phyloP scores from a whole-genome alignment of 1,139 yeast genomes.

The Kurtzmaniella quercitrusa region DNA sequence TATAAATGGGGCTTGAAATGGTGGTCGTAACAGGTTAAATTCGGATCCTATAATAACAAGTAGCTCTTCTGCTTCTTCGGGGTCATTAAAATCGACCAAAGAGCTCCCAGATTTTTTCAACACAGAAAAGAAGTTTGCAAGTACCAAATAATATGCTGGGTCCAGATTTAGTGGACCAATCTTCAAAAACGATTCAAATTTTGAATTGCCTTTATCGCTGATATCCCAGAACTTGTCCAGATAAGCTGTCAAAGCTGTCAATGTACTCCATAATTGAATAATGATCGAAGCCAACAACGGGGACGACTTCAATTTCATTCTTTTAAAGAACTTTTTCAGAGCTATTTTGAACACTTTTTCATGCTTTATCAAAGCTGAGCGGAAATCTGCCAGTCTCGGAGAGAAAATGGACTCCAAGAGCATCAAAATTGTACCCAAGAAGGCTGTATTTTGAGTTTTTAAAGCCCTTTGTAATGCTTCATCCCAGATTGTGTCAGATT shows the following conservation, averaged over 20 bases:
- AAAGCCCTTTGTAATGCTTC: neutral
- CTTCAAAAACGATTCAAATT: conserved; percentile 41
- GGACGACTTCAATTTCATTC: conserved; percentile 38
- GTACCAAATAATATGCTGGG: conserved; percentile 40
- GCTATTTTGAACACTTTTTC: conserved; percentile 35
- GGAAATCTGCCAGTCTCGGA: neutral
- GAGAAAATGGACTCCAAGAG: conserved; percentile 23
- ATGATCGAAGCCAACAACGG: conserved; percentile 40
- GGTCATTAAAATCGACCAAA: conserved; percentile 10
- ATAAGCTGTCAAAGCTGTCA: conserved; percentile 37
- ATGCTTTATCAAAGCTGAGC: neutral
- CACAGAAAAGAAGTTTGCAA: conserved; percentile 19
- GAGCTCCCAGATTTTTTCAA: conserved; percentile 10
- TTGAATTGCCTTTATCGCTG: conserved; percentile 34
- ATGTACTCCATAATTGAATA: conserved; percentile 45
- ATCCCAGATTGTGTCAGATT: conserved; percentile 41
- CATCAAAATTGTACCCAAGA: conserved; percentile 42
- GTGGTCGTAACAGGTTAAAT: conserved; percentile 16
- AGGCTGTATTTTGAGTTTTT: conserved; percentile 35
- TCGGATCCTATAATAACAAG: conserved; percentile 15
- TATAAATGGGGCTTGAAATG: conserved; percentile 5
- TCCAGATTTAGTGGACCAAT: conserved; percentile 53
- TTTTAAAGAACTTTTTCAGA: conserved; percentile 49
- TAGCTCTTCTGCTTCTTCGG: conserved; percentile 11
- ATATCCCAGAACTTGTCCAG: conserved; percentile 48